These are phyloP conservation scores for Aspergillus hancockii DNA, from an alignment of 495 filamentous ascomycete genomes.

Conservation along the genomic window DNA sequence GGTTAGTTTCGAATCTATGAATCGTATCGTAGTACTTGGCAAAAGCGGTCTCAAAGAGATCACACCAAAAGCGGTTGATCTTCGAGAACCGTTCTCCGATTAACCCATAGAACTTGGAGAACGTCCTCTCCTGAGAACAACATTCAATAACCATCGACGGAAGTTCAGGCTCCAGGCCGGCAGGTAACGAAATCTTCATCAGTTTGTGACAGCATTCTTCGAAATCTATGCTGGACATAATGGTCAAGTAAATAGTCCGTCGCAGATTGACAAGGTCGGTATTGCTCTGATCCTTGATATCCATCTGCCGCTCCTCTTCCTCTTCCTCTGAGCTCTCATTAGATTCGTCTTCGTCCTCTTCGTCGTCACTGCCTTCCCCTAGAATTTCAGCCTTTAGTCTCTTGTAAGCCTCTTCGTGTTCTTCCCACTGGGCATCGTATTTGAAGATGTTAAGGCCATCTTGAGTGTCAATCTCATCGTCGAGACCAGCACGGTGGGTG, in stretches of 20 bases:
- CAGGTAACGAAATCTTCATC: constrained; percentile 85
- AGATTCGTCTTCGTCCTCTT: constrained; percentile 68
- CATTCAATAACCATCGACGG: constrained; percentile 97
- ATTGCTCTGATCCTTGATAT: constrained; percentile 98
- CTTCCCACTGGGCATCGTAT: constrained; percentile 84
- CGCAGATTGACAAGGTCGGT: constrained; percentile 91
- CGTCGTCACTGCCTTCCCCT: constrained; percentile 83
- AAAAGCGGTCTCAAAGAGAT: constrained; percentile 86
- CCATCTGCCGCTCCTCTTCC: constrained; percentile 72
- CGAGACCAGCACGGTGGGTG: constrained; percentile 77
- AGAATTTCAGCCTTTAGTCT: constrained; percentile 90
- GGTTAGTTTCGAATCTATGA: constrained; percentile 93
- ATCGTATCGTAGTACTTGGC: constrained; percentile 95
- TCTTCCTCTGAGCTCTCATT: constrained; percentile 80
- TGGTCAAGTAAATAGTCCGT: constrained; percentile 93
- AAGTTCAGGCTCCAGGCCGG: constrained; percentile 86
- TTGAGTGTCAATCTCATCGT: constrained; percentile 79
- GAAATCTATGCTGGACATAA: constrained; percentile 91
- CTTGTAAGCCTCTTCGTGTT: constrained; percentile 87
- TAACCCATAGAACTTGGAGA: constrained; percentile 93
- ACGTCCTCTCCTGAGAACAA: constrained; percentile 92
- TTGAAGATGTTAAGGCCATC: constrained; percentile 95
- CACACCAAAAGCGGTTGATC: constrained; percentile 90
- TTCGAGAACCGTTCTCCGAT: constrained; percentile 94
- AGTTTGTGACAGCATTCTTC: constrained; percentile 96